phyloP scores from a whole-genome alignment of 345 rosid species.

The Erucastrum elatum region DNA sequence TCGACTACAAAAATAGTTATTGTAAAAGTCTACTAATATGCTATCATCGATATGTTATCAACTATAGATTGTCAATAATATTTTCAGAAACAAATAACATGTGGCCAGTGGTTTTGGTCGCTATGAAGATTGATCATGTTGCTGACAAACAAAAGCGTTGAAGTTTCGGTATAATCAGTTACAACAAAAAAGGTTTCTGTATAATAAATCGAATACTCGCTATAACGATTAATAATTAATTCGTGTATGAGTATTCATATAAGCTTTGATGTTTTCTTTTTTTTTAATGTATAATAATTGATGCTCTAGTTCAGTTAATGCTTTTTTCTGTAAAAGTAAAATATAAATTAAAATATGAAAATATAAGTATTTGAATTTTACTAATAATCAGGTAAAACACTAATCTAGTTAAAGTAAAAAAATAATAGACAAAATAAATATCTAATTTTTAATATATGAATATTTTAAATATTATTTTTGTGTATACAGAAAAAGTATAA shows the following conservation, averaged over 20 bases:
- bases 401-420: too few species aligned
- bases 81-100: background rate
- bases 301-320: too few species aligned
- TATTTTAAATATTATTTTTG: too few species aligned
- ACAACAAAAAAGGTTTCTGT: background rate
- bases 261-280: background rate
- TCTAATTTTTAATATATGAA: too few species aligned
- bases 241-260: background rate
- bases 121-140: slow-evolving; percentile 16
- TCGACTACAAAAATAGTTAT: background rate
- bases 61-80: background rate
- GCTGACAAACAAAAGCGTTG: background rate
- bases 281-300: too few species aligned
- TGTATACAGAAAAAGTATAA: too few species aligned
- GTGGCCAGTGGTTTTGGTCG: slow-evolving; percentile 32
- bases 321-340: too few species aligned
- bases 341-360: too few species aligned
- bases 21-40: background rate
- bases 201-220: background rate
- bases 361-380: too few species aligned
- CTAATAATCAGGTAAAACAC: too few species aligned
- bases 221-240: too few species aligned
- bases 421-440: too few species aligned
- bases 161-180: background rate
- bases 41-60: background rate